A percentile compares a stretch with the other conserved stretches of the same genome.
Conservation (phyloP, 371 early-diverging fungal genomes). For the Syncephalastrum racemosum region DNA sequence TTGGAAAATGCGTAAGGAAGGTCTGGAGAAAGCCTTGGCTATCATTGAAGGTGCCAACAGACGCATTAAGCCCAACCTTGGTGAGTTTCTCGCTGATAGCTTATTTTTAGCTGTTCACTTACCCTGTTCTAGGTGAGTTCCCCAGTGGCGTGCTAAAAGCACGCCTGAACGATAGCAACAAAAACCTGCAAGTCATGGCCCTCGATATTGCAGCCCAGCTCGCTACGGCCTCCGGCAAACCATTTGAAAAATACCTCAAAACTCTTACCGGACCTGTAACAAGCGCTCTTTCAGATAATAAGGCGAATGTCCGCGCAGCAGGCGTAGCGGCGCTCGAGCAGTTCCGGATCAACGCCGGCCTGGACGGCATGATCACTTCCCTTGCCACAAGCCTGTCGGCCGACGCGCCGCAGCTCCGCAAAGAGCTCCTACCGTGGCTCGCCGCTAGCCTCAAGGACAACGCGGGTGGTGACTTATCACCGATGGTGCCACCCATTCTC, state of each 20-base stretch:
- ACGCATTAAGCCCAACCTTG: slow-evolving; percentile 79
- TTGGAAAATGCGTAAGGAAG: slow-evolving; percentile 96
- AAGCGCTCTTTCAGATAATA: slow-evolving; percentile 82
- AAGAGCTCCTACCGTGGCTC: slow-evolving; percentile 83
- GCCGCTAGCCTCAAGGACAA: slow-evolving; percentile 49
- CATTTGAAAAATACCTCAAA: slow-evolving; percentile 75
- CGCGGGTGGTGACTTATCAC: slow-evolving; percentile 55
- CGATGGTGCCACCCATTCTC: slow-evolving; percentile 69
- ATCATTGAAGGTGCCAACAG: slow-evolving; percentile 79
- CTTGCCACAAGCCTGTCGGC: slow-evolving; percentile 67
- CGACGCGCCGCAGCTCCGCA: slow-evolving; percentile 81
- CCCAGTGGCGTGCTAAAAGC: slow-evolving; percentile 71
- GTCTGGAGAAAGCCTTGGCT: slow-evolving; percentile 74
- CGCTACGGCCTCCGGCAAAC: slow-evolving; percentile 82
- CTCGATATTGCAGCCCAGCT: slow-evolving; percentile 40
- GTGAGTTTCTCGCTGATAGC: slow-evolving; percentile 18
- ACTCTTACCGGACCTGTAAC: slow-evolving; percentile 63
- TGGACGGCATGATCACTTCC: slow-evolving; percentile 69
- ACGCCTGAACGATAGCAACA: slow-evolving; percentile 87
- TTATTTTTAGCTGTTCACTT: neutral
- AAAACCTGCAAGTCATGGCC: slow-evolving; percentile 52
- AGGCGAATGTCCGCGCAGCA: slow-evolving; percentile 80
- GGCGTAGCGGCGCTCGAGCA: slow-evolving; percentile 74
- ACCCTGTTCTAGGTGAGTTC: slow-evolving; percentile 61
- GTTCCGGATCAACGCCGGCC: slow-evolving; percentile 61